phyloP scores from a whole-genome alignment of 306 rosid genomes.

The Vigna radiata region DNA sequence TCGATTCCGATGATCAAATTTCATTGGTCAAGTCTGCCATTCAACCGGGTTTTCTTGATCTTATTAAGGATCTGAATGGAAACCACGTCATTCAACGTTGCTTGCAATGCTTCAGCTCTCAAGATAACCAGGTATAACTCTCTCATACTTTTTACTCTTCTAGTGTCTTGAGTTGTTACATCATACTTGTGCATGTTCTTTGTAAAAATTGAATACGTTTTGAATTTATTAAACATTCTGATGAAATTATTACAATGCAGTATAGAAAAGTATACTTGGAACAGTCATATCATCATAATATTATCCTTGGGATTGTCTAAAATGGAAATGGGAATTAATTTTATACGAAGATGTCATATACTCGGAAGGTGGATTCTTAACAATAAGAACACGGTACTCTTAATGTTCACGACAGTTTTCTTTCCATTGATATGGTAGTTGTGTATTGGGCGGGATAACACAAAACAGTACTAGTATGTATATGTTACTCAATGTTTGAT shows the following conservation, averaged over 20 bases:
- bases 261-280: not conserved
- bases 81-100: conserved; percentile 74
- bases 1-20: conserved; percentile 41
- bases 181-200: conserved; percentile 9
- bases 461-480: too few species aligned
- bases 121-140: conserved; percentile 62
- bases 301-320: not conserved
- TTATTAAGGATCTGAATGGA: conserved; percentile 70
- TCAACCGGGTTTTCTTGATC: conserved; percentile 71
- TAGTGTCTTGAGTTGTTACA: not conserved
- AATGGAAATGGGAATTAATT: not conserved
- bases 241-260: conserved; percentile 13
- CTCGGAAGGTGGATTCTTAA: too few species aligned
- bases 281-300: not conserved
- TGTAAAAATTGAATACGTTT: not conserved
- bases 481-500: too few species aligned
- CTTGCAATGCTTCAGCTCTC: conserved; percentile 61
- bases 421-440: too few species aligned
- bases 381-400: too few species aligned
- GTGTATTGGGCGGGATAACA: too few species aligned
- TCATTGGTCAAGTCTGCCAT: conserved; percentile 59
- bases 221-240: not conserved
- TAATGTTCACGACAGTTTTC: too few species aligned
- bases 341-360: too few species aligned
- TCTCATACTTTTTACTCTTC: not conserved